These are phyloP conservation scores for Nakaseomyces kungkrabaensis DNA, from an alignment of 1,139 yeast genomes.

Conservation along the genomic window DNA sequence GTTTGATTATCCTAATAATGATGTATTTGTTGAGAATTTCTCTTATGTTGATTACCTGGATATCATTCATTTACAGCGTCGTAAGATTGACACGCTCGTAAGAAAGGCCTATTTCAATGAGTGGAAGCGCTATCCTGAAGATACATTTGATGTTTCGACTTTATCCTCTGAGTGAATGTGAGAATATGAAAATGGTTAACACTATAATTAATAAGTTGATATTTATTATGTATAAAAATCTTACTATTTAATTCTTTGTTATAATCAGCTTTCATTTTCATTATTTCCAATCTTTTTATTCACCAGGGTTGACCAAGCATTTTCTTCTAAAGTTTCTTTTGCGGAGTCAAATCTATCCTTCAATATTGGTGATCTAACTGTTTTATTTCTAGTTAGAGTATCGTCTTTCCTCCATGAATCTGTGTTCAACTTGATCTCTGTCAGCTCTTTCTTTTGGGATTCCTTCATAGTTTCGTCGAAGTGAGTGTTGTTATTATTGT, in stretches of 20 bases:
- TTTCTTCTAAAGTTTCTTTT: background rate
- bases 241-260: background rate
- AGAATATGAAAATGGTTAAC: background rate
- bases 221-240: background rate
- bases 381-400: background rate
- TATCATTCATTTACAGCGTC: conserved; percentile 21
- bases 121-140: conserved; percentile 5
- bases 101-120: conserved; percentile 16
- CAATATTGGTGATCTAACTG: background rate
- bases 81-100: conserved; percentile 24
- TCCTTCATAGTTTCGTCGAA: background rate
- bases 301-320: background rate
- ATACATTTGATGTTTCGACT: conserved; percentile 1
- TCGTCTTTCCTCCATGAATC: background rate
- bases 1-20: conserved; percentile 14
- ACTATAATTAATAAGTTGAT: background rate
- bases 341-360: background rate
- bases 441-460: background rate
- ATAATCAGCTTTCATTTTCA: background rate
- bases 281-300: background rate
- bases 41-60: conserved; percentile 15
- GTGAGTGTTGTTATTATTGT: background rate
- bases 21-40: conserved; percentile 3
- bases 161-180: conserved; percentile 5
- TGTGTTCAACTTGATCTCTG: background rate